Evolutionary conservation across 106 monocot genomes (phyloP), one percentile per base, ranked within the genome.

Genomic region (Dendrobium officinale): DNA sequence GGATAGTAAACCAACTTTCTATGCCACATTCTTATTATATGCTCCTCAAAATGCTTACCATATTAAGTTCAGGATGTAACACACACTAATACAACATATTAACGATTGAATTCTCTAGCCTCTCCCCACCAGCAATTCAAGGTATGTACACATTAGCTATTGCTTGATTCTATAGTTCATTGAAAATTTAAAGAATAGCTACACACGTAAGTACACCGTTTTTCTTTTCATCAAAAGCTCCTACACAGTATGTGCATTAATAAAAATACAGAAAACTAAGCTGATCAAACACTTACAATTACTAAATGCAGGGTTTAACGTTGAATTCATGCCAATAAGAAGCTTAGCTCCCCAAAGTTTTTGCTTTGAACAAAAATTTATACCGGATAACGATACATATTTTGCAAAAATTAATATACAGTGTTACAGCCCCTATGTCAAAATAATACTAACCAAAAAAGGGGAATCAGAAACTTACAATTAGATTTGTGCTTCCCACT

Each of bases 401-500:
- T 22, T 6, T 26, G 64, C 64, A 66, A 66, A 66, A 66, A 55
- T 26, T 24, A 24, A 66, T 26, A 66, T 66, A 64, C 64, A 66
- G 64, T 66, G 64, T 66, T 24, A 66, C 24, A 24, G n/a, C 64
- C n/a, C 22, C 2, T 61, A 61, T 61, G 61, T 15, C 51, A 42
- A 29, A 73, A 42, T 43, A 40, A 72, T 33, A 73, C 20, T 11
- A 20, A 74, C 3, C 3, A 37, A 17, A 19, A 51, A 10, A 16
- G 11, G 13, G 15, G 42, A 70, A 77, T 18, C 24, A 77, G 26
- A 56, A 72, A 84, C 98, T 86, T 91, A 99, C 98, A 99, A 54
- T 91, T 91, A 80, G 89, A 86, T 84, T 86, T 93, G 80, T 99
- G 99, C 80, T 91, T 88, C 54, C 95, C 99, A 75, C 93, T 99